Evolutionary conservation across 2,329 filamentous ascomycete species (phyloP).

Genomic region (Elsinoe batatas): DNA sequence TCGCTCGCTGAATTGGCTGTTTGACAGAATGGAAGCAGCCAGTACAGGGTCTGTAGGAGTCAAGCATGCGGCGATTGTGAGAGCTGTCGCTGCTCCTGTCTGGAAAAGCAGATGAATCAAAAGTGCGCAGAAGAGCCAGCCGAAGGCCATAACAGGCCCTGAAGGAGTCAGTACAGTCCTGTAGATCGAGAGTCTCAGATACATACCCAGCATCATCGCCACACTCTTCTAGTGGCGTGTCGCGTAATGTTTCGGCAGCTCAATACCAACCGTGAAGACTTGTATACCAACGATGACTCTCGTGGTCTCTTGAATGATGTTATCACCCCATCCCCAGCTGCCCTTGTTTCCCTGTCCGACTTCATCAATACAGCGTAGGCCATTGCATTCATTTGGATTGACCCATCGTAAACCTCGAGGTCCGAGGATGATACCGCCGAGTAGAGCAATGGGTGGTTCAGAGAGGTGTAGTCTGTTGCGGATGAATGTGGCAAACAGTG

Average conservation of each 20-base stretch:
- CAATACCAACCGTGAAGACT: constrained; percentile 29
- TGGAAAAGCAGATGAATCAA: constrained; percentile 41
- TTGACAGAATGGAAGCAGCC: constrained; percentile 43
- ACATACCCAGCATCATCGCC: constrained; percentile 32
- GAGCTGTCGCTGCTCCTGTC: constrained; percentile 35
- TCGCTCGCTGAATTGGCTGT: constrained; percentile 43
- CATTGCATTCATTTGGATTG: constrained; percentile 31
- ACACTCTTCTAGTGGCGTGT: constrained; percentile 43
- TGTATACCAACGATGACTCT: constrained; percentile 39
- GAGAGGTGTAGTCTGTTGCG: constrained; percentile 40
- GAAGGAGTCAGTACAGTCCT: background rate
- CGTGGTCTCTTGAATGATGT: constrained; percentile 33
- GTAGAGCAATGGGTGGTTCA: constrained; percentile 39
- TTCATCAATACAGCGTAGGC: constrained; percentile 18
- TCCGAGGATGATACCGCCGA: constrained; percentile 37
- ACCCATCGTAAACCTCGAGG: constrained; percentile 33
- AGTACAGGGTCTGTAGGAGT: constrained; percentile 50
- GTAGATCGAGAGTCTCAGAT: background rate
- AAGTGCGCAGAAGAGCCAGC: constrained; percentile 38
- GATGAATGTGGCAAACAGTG: constrained; percentile 37
- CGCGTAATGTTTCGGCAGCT: constrained; percentile 37
- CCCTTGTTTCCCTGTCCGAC: constrained; percentile 14
- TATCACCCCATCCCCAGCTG: constrained; percentile 36
- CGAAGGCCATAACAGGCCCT: constrained; percentile 43
- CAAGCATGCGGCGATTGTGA: constrained; percentile 45